Percentiles rank a stretch among this genome's conserved stretches.
Evolutionary conservation across 176 grass and related monocot genomes (phyloP).

Genomic region (Tillandsia leiboldiana): DNA sequence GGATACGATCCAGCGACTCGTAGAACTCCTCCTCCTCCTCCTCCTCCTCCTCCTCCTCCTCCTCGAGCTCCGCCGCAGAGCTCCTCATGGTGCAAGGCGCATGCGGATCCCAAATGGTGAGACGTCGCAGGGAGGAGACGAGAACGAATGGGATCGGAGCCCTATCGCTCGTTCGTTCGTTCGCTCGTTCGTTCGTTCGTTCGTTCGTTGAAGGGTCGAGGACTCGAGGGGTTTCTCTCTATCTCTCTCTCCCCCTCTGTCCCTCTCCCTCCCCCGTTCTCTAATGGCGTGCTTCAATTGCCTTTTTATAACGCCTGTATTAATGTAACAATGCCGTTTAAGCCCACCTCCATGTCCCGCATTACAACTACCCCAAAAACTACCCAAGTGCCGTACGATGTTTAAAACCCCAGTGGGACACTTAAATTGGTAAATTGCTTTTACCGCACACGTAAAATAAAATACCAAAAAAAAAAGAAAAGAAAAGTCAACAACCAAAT

Average conservation of each 20-base stretch:
- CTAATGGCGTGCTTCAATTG: not conserved
- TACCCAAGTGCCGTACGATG: not conserved
- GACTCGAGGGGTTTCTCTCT: not conserved
- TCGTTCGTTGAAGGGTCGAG: not conserved
- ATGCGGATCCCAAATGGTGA: not conserved
- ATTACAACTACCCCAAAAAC: not conserved
- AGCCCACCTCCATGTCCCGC: not conserved
- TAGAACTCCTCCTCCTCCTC: conserved; percentile 65
- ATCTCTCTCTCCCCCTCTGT: not conserved
- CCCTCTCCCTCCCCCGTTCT: not conserved
- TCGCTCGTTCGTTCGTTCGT: too few relatives aligned
- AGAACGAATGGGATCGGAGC: conserved; percentile 7
- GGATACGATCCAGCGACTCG: conserved; percentile 98
- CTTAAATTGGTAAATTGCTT: too few relatives aligned
- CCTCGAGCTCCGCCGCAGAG: not conserved
- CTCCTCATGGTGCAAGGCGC: conserved; percentile 35
- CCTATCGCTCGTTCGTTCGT: not conserved
- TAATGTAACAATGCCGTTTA: too few relatives aligned
- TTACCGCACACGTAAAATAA: too few relatives aligned
- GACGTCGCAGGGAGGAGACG: not conserved
- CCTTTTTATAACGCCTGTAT: too few relatives aligned
- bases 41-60: conserved; percentile 2
- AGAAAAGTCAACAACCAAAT: too few relatives aligned
- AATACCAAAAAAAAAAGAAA: too few relatives aligned
- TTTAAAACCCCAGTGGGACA: too few relatives aligned